phyloP scores from a whole-genome alignment of 176 grass and related monocot species.

The Puccinellia tenuiflora region DNA sequence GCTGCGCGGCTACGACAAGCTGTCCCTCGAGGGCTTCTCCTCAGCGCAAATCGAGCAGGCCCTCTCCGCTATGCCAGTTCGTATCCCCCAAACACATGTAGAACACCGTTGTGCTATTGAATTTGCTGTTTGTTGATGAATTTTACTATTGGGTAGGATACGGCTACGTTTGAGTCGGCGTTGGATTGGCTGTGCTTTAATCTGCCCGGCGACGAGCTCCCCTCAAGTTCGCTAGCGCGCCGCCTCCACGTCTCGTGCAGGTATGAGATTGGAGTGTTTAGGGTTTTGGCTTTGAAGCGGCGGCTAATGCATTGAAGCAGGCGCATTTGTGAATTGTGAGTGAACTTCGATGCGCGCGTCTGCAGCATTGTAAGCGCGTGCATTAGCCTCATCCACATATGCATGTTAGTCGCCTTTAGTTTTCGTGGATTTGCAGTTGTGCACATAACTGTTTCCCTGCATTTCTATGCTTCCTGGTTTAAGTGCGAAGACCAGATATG shows the following conservation, averaged over 20 bases:
- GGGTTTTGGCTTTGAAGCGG: not conserved
- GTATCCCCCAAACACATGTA: constrained; percentile 1
- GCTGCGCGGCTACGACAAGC: constrained; percentile 80
- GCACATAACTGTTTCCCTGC: not conserved
- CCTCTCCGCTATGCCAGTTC: constrained; percentile 71
- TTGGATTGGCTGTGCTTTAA: constrained; percentile 97
- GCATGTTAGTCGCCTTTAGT: not conserved
- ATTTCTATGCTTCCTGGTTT: constrained; percentile 2
- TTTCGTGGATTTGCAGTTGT: not conserved
- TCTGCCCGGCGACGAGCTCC: constrained; percentile 65
- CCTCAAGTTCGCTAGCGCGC: constrained; percentile 70
- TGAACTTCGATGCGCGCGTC: not conserved
- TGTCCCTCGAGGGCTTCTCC: constrained; percentile 86
- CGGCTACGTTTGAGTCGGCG: constrained; percentile 62
- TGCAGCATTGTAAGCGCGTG: not conserved
- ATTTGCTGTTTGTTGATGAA: constrained; percentile 18
- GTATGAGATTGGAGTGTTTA: constrained; percentile 33
- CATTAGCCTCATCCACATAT: not conserved
- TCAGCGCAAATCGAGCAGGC: constrained; percentile 77
- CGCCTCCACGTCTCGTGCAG: constrained; percentile 42
- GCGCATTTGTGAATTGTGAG: not conserved
- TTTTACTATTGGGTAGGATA: constrained; percentile 28
- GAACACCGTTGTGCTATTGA: not conserved
- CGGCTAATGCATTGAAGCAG: not conserved
- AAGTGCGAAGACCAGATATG: not conserved